Conservation (phyloP, 768 basidiomycete species). For the Obba rivulosa region DNA sequence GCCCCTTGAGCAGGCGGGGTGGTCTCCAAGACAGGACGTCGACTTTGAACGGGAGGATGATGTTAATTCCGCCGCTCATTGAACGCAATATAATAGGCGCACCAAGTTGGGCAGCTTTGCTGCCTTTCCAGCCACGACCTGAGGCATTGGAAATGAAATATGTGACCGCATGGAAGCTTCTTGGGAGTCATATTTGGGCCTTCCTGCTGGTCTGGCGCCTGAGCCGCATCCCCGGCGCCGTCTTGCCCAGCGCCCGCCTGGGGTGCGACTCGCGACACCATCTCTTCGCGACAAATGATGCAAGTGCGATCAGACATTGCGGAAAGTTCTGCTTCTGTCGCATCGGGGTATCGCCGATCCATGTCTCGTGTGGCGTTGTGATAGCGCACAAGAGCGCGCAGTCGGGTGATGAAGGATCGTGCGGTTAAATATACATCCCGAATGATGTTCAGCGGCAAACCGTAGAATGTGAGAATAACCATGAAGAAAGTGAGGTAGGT, state of each 20-base stretch:
- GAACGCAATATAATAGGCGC: conserved; percentile 21
- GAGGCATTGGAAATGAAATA: conserved; percentile 97
- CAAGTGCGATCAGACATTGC: conserved; percentile 87
- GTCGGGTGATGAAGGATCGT: conserved; percentile 83
- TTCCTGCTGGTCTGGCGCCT: conserved; percentile 31
- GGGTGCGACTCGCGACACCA: conserved; percentile 42
- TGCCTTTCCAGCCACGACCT: conserved; percentile 97
- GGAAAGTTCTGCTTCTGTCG: conserved; percentile 77
- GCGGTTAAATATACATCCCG: conserved; percentile 96
- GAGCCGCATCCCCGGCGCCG: conserved; percentile 20
- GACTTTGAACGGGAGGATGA: conserved; percentile 37
- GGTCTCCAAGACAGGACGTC: conserved; percentile 69
- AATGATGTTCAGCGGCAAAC: conserved; percentile 92
- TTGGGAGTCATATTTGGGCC: conserved; percentile 95
- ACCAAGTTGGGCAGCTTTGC: conserved; percentile 99
- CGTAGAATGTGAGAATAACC: conserved; percentile 91
- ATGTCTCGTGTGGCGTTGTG: conserved; percentile 93
- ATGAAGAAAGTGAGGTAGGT: conserved; percentile 93
- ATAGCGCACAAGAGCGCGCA: conserved; percentile 87
- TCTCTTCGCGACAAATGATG: conserved; percentile 97
- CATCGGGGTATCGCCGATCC: conserved; percentile 93
- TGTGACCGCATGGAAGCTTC: conserved; percentile 93
- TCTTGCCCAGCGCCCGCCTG: conserved; percentile 12
- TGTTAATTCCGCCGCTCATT: conserved; percentile 6
- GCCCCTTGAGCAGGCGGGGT: conserved; percentile 17